Percentiles rank a stretch among this genome's conserved stretches.
Evolutionary conservation across 2,329 filamentous ascomycete genomes (phyloP).

Genomic region (Monosporascus sp.): DNA sequence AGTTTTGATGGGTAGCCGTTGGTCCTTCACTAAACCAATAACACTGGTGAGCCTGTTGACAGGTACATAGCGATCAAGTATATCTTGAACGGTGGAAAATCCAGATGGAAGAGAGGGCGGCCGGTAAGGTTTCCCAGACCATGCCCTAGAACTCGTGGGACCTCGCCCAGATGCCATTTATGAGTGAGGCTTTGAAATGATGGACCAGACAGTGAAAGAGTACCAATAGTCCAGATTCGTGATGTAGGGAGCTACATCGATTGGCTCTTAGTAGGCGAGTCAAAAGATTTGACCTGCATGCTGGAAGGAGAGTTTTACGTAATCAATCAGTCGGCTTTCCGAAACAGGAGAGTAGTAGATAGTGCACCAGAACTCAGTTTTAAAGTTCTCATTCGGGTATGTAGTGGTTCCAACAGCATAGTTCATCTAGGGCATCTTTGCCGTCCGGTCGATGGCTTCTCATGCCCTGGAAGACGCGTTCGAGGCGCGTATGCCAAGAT

Average conservation of each 20-base stretch:
- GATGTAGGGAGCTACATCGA: neutral
- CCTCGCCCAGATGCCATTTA: neutral
- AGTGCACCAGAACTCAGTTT: too few relatives aligned
- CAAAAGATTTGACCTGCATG: neutral
- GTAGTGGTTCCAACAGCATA: too few relatives aligned
- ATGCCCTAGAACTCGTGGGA: slow-evolving; percentile 7
- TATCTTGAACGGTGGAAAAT: slow-evolving; percentile 36
- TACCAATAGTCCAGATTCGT: too few relatives aligned
- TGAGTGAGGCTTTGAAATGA: neutral
- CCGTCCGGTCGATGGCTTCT: neutral
- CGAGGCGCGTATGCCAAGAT: neutral
- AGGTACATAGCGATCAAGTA: slow-evolving; percentile 36
- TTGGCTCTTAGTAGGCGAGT: neutral
- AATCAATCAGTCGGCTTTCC: too few relatives aligned
- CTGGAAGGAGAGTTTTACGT: neutral
- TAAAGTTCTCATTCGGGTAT: too few relatives aligned
- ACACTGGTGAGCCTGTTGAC: slow-evolving; percentile 45
- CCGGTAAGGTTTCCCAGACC: slow-evolving; percentile 2
- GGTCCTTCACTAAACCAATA: slow-evolving; percentile 68
- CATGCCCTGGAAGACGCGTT: neutral
- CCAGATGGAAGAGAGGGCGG: slow-evolving; percentile 19
- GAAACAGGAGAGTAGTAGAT: too few relatives aligned
- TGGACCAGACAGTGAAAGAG: neutral
- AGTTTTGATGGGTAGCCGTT: slow-evolving; percentile 47
- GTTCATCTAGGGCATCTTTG: neutral